Base-by-base conservation (phyloP, 805 yeast species). In the Scheffersomyces ergatensis region DNA sequence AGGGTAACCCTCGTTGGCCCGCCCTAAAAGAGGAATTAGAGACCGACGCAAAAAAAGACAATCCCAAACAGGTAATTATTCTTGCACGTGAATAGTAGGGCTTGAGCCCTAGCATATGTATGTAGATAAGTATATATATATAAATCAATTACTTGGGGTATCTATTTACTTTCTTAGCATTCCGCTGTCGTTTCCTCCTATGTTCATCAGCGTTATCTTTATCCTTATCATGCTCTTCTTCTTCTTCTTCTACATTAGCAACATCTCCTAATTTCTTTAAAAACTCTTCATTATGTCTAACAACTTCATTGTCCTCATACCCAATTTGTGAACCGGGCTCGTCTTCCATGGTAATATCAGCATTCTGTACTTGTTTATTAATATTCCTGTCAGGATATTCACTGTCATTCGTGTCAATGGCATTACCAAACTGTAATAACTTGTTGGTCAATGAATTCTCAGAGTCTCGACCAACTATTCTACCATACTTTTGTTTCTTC, bases 401-500 rank as follows among this genome's bases (percentile, higher is more conserved):
- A 11, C 34, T 31, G 15, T 15, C 19, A 21, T 21, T 21, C 7
- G 4, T 27, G 39, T 35, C 18, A n/a, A 21, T 21, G 12, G 12
- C 26, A 16, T 12, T 30, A 11, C 11, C 24, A 1, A 29, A 31
- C 30, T 43, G 29, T 8, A 36, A 24, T 15, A 49, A 30, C 36
- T 43, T 47, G 3, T 9, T 37, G 7, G 43, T 40, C 1, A 45
- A 31, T 2, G 53, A 43, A 30, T 43, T 42, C 12, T 46, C 46
- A 6, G 47, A 39, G 3, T 25, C 36, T 25, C 43, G 26, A 11
- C 48, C 48, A 2, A 32, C 45, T 11, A 47, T 21, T 35, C 44
- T 62, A 2, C 82, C 79, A 56, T 74, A 74, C 39, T 61, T 68
- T 36, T 54, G 63, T 33, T 64, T 68, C 35, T 71, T 58, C 36